Conservation (phyloP, 2,329 filamentous ascomycete genomes). For the Hymenoscyphus albidus region DNA sequence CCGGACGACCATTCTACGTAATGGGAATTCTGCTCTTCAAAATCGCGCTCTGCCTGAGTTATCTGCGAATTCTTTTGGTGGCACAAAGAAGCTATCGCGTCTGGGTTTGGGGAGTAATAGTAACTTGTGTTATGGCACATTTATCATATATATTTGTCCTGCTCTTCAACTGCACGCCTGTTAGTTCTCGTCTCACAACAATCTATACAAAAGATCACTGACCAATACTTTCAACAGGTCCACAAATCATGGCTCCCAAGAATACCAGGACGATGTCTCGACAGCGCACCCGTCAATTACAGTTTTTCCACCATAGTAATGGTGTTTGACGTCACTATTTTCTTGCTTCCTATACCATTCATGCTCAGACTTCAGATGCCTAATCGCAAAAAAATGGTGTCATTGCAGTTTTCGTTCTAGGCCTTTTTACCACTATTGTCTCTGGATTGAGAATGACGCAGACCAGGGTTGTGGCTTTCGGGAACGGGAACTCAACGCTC, state of each 20-base stretch:
- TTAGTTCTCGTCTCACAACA: neutral
- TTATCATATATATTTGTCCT: neutral
- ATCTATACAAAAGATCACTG: neutral
- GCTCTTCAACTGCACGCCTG: neutral
- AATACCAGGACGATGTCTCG: slow-evolving; percentile 35
- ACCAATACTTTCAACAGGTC: slow-evolving; percentile 5
- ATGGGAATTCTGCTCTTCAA: slow-evolving; percentile 16
- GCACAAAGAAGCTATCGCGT: slow-evolving; percentile 6
- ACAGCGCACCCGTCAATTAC: slow-evolving; percentile 36
- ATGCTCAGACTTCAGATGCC: slow-evolving; percentile 16
- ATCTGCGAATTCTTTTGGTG: slow-evolving; percentile 16
- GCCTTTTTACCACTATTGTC: slow-evolving; percentile 15
- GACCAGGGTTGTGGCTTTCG: slow-evolving; percentile 34
- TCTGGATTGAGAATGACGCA: slow-evolving; percentile 10
- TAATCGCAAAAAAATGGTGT: slow-evolving; percentile 16
- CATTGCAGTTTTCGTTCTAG: slow-evolving; percentile 19
- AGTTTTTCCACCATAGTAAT: slow-evolving; percentile 11
- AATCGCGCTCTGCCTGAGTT: slow-evolving; percentile 16
- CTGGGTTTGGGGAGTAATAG: neutral
- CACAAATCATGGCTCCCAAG: slow-evolving; percentile 34
- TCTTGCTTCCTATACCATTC: slow-evolving; percentile 20
- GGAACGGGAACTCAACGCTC: slow-evolving; percentile 43
- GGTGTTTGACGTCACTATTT: slow-evolving; percentile 14
- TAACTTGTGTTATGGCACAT: neutral
- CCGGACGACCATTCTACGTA: slow-evolving; percentile 17